These are phyloP conservation scores for Fusarium transvaalense DNA, from an alignment of 2,329 filamentous ascomycete species.

Conservation along the genomic window DNA sequence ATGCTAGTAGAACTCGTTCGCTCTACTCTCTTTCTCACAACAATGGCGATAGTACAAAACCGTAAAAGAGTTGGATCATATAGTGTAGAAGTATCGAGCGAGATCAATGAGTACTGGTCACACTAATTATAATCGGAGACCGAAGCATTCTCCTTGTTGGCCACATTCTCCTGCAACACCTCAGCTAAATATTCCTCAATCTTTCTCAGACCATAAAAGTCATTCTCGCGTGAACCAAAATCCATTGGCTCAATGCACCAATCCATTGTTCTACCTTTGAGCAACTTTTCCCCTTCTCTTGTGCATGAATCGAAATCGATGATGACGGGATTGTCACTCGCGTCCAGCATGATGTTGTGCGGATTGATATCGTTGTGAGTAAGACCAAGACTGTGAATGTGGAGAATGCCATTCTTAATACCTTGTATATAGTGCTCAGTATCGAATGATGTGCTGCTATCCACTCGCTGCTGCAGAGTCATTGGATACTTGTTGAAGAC, in stretches of 20 bases:
- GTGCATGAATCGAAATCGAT: constrained; percentile 1
- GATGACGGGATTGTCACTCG: neutral
- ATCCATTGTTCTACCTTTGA: neutral
- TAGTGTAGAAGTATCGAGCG: too few relatives aligned
- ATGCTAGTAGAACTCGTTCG: too few relatives aligned
- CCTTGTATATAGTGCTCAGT: neutral
- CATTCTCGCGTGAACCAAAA: neutral
- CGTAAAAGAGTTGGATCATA: too few relatives aligned
- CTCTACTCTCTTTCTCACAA: too few relatives aligned
- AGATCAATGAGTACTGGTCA: too few relatives aligned
- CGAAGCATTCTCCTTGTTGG: too few relatives aligned
- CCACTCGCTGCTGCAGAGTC: fast-evolving
- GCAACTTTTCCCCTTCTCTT: neutral
- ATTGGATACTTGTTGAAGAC: neutral
- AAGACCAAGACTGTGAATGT: neutral
- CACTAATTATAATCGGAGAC: too few relatives aligned
- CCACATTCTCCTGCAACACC: too few relatives aligned
- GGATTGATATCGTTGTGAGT: neutral
- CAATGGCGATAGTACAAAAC: too few relatives aligned
- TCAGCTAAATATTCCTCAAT: too few relatives aligned
- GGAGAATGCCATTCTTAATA: neutral
- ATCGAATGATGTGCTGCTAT: fast-evolving
- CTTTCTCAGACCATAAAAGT: too few relatives aligned
- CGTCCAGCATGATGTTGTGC: neutral
- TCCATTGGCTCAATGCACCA: neutral